Evolutionary conservation across 768 basidiomycete species (phyloP).

Genomic region (Sporobolomyces pararoseus): DNA sequence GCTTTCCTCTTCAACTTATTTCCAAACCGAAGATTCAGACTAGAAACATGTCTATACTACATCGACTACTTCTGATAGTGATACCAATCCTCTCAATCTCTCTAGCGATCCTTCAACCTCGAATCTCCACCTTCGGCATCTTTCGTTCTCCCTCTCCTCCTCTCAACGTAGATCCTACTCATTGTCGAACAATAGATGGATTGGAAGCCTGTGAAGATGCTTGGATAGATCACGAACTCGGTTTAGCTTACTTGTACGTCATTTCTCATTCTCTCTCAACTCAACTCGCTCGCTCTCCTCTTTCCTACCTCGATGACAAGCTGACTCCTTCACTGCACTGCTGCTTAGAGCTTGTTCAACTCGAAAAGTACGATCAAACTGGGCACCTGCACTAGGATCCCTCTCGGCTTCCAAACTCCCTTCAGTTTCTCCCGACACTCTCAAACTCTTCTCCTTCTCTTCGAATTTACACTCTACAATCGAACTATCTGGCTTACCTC

Average conservation of each 20-base stretch:
- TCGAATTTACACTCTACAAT: neutral
- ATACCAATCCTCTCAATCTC: constrained; percentile 8
- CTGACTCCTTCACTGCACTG: neutral
- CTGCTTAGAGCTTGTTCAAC: constrained; percentile 20
- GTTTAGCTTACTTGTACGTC: constrained; percentile 19
- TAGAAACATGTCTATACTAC: neutral
- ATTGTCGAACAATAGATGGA: neutral
- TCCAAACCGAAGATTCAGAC: neutral
- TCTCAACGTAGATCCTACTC: neutral
- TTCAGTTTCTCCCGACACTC: neutral
- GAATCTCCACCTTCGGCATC: constrained; percentile 4
- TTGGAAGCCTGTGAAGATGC: constrained; percentile 30
- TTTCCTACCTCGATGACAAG: neutral
- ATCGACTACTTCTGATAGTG: neutral
- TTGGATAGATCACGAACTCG: constrained; percentile 20
- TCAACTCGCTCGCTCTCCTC: neutral
- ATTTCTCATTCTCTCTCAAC: neutral
- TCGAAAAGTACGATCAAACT: neutral
- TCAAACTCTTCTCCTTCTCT: constrained; percentile 12
- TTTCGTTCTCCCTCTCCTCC: neutral
- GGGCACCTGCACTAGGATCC: neutral
- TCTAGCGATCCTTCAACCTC: neutral
- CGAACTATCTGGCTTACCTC: constrained; percentile 22
- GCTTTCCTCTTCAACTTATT: neutral
- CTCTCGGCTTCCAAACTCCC: neutral